Base-by-base conservation (phyloP, 2,329 filamentous ascomycete species). In the Fusarium anthophilum region DNA sequence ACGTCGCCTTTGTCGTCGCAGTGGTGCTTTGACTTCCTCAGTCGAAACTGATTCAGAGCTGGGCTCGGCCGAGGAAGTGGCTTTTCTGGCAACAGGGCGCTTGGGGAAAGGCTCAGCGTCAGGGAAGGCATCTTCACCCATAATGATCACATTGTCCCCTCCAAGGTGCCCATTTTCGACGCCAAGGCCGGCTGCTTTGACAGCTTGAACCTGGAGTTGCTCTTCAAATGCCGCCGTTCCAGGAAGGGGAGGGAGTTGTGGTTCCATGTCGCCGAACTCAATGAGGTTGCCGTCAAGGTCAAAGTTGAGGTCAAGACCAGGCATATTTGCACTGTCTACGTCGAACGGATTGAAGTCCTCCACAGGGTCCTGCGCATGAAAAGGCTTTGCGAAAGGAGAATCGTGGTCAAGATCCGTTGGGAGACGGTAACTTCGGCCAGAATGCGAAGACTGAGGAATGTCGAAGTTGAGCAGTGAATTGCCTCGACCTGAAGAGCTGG, bases 221-320 rank as follows among this genome's bases (percentile, higher is more conserved):
- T 51, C 53, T 24, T 58, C 69, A 65, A 58, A 77, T 43, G 58
- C 66, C 13, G 59, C 69, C 14, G 66, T 53, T 13, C 61, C 72
- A 39, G 80, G 82, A 32, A 87, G 78, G 24, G 78, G 78, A 39
- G 87, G 87, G 38, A 89, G 79, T 41, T 86, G 84, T 26, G 81
- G 81, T 24, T 83, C 78, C 10, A 64, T 77, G 22, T 86, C 84
- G 18, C 80, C 67, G 8, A 84, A 72, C 30, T 82, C 82, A 45
- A 87, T 74, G 41, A 89, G 77, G 66, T 88, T 88, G 43, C 88
- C 88, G 15, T 88, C 79, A 30, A 80, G 84, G 68, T 89, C 87
- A 59, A 90, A 85, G n/a, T 85, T 83, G 32, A 89, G 81, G 6
- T 84, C 84, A 73, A 86, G 82, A 32, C 85, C 84, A 1, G 80